phyloP scores from a whole-genome alignment of 108 stramenopile species.

The Skeletonema grethae region DNA sequence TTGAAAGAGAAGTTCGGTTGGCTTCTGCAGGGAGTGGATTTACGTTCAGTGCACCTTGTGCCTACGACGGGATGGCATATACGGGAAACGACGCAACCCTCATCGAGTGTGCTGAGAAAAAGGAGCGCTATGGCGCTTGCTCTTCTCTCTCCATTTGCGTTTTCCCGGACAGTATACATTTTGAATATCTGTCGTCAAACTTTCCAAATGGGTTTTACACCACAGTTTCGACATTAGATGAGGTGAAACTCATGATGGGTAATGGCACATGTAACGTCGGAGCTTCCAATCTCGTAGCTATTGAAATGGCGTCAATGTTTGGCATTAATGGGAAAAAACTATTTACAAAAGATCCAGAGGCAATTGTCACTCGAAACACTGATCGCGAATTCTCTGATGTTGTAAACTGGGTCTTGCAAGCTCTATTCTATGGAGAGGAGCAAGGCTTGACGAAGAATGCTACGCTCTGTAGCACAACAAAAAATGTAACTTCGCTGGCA shows the following conservation, averaged over 20 bases:
- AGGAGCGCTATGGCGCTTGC: conserved; percentile 23
- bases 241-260: background rate
- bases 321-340: conserved; percentile 3
- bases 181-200: conserved; percentile 11
- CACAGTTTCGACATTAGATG: background rate
- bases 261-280: conserved; percentile 24
- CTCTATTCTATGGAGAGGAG: conserved; percentile 54
- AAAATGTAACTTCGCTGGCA: background rate
- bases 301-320: background rate
- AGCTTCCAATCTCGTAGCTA: conserved; percentile 25
- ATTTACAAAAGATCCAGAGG: conserved; percentile 20
- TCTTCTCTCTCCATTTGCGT: conserved; percentile 28
- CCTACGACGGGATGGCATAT: conserved; percentile 47
- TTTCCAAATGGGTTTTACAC: background rate
- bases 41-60: conserved; percentile 48
- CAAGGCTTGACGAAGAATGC: conserved; percentile 22
- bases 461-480: conserved; percentile 2
- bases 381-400: conserved; percentile 43
- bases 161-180: background rate
- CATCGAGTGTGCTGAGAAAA: conserved; percentile 42
- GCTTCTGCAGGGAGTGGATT: conserved; percentile 21
- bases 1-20: conserved; percentile 26
- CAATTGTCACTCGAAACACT: conserved; percentile 21
- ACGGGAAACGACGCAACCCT: conserved; percentile 31
- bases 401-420: conserved; percentile 53